Evolutionary conservation across 176 grass and related monocot species (phyloP), one percentile per base, ranked within the genome.

Genomic region (Urochloa ruziziensis): DNA sequence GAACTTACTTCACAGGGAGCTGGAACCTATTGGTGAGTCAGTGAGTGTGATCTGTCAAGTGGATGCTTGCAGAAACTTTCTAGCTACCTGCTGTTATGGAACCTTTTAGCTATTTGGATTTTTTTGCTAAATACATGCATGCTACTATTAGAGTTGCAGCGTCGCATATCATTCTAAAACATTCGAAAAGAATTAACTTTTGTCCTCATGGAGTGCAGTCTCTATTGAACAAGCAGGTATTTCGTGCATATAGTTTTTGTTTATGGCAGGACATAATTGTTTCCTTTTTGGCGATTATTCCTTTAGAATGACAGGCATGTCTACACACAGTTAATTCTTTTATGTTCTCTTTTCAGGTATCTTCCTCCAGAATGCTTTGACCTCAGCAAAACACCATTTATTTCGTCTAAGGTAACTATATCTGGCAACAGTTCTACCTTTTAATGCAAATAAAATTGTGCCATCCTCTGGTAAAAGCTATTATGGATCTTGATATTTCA

Each of bases 321-420:
- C 34, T 40, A 7, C 48, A 46, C 10, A 13, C 58, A 36, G n/a
- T n/a, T n/a, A n/a, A 63, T 28, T 77, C 2, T 67, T 82, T 49
- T 72, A 16, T 70, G 33, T 61, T 84, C n/a, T 76, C 25, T 73
- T 83, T 91, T 70, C 85, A 99, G 97, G 97, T 99, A 99, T 80
- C 91, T 99, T 39, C 93, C 97, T 72, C 97, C 97, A 62, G 97
- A 99, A 91, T 99, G 97, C 80, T 99, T 99, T 83, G 93, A 99
- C 58, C 91, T 99, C 69, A 96, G 91, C 83, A 96, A 83, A 82
- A 99, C 91, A 84, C 97, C 97, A 70, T 88, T 96, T 82, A 99
- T 99, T 80, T 99, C 97, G 83, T 99, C 97, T 10, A 99, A 99
- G 97, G 97, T 96, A 79, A 77, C 48, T 60, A 32, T 73, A 86